These are phyloP conservation scores for Aeminium ludgeri DNA, from an alignment of 495 filamentous ascomycete species.

Conservation along the genomic window DNA sequence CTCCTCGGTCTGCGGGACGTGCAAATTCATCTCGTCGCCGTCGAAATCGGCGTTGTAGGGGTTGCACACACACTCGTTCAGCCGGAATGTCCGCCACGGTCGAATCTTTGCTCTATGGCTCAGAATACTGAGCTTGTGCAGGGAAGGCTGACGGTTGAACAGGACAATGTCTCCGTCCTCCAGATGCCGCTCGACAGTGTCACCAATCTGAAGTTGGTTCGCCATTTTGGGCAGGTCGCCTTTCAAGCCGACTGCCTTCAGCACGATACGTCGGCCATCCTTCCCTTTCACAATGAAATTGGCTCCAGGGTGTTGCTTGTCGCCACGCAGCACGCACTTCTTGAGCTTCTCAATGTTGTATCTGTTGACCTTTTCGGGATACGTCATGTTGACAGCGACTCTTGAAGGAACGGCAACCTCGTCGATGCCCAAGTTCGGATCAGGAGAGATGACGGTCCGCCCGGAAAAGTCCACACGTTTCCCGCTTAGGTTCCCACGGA, in stretches of 20 bases:
- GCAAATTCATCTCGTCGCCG: conserved; percentile 97
- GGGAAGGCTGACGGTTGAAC: conserved; percentile 93
- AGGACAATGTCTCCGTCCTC: conserved; percentile 93
- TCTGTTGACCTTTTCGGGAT: conserved; percentile 68
- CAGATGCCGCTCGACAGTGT: conserved; percentile 84
- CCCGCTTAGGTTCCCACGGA: conserved; percentile 88
- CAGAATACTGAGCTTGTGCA: conserved; percentile 96
- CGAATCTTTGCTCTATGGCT: conserved; percentile 83
- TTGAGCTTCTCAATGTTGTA: conserved; percentile 73
- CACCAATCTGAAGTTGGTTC: conserved; percentile 57
- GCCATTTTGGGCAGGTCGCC: conserved; percentile 50
- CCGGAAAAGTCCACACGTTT: conserved; percentile 99
- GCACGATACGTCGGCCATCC: conserved; percentile 42
- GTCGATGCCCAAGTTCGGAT: conserved; percentile 85
- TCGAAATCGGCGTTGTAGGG: conserved; percentile 99
- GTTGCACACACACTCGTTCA: conserved; percentile 96
- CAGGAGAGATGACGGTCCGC: conserved; percentile 90
- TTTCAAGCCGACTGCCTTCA: conserved; percentile 38
- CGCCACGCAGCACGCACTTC: conserved; percentile 52
- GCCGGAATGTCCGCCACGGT: conserved; percentile 86
- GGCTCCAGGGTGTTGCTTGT: conserved; percentile 68
- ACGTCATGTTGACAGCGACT: conserved; percentile 88
- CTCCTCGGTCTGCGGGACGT: conserved; percentile 96
- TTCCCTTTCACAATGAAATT: conserved; percentile 63
- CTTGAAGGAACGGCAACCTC: conserved; percentile 80